phyloP scores from a whole-genome alignment of 2,329 filamentous ascomycete species.

The Mycosphaerella sp. region DNA sequence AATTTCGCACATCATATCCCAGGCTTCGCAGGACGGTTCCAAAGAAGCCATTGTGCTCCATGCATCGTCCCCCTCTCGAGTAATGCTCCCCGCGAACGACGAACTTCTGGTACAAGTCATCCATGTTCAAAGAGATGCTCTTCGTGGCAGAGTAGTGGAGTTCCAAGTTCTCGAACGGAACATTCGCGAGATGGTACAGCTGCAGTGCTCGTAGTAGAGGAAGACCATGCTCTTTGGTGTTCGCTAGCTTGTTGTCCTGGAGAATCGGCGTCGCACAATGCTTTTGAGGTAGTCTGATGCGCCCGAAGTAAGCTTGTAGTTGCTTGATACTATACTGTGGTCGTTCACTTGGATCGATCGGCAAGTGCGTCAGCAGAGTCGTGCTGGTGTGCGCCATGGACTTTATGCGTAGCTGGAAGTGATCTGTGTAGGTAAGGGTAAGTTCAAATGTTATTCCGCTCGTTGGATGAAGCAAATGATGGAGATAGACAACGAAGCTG shows the following conservation, averaged over 20 bases:
- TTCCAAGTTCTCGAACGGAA: conserved; percentile 54
- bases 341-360: conserved; percentile 18
- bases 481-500: too few relatives aligned
- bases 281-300: conserved; percentile 21
- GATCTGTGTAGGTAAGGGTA: not conserved
- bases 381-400: conserved; percentile 20
- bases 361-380: conserved; percentile 17
- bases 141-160: conserved; percentile 50
- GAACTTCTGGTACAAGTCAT: conserved; percentile 50
- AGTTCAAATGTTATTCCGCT: too few relatives aligned
- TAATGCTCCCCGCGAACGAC: conserved; percentile 35
- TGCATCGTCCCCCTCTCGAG: conserved; percentile 52
- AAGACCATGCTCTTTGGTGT: conserved; percentile 25
- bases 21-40: conserved; percentile 47
- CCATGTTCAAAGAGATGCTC: conserved; percentile 45
- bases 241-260: conserved; percentile 16
- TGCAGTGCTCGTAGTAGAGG: conserved; percentile 27
- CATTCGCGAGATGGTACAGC: conserved; percentile 39
- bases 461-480: not conserved
- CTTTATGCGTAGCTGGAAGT: too few relatives aligned
- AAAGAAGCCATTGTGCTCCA: conserved; percentile 55
- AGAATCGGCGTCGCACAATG: conserved; percentile 18
- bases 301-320: conserved; percentile 22
- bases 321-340: conserved; percentile 23
- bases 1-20: conserved; percentile 43